Conservation (phyloP, 31 red algal genomes). For the Endocladia muricata region DNA sequence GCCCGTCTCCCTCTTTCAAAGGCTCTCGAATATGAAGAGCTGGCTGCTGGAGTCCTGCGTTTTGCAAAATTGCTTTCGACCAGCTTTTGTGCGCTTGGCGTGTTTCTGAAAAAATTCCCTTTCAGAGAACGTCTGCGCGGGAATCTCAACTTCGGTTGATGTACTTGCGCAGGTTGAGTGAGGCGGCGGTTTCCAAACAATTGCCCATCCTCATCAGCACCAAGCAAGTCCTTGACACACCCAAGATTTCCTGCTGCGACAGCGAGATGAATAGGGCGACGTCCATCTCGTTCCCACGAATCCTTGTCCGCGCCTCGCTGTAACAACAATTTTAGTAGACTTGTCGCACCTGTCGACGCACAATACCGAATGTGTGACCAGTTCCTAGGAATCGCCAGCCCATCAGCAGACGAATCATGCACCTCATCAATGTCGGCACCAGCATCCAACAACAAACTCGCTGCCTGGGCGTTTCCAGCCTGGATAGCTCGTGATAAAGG, state of each 20-base stretch:
- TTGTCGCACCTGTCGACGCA: slow-evolving; percentile 8
- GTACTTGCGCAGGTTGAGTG: slow-evolving; percentile 15
- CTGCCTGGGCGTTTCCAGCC: slow-evolving; percentile 4
- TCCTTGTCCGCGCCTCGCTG: slow-evolving; percentile 27
- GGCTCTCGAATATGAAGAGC: not conserved
- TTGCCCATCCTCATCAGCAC: not conserved
- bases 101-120: too few relatives aligned
- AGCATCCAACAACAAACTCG: slow-evolving; percentile 14
- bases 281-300: slow-evolving; percentile 25
- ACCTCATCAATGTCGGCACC: slow-evolving; percentile 27
- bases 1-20: slow-evolving; percentile 15
- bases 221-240: slow-evolving; percentile 27
- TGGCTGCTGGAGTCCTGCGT: not conserved
- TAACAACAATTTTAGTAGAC: slow-evolving; percentile 7
- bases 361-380: slow-evolving; percentile 28
- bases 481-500: slow-evolving; percentile 24
- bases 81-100: too few relatives aligned
- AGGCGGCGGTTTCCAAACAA: not conserved
- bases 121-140: too few relatives aligned
- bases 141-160: too few relatives aligned
- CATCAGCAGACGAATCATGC: not conserved
- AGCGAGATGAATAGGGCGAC: slow-evolving; percentile 34
- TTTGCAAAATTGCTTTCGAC: not conserved
- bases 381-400: not conserved
- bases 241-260: slow-evolving; percentile 32